Evolutionary conservation across 2,329 filamentous ascomycete genomes (phyloP), one percentile per base, ranked within the genome.

Genomic region (Coniochaeta sp.): DNA sequence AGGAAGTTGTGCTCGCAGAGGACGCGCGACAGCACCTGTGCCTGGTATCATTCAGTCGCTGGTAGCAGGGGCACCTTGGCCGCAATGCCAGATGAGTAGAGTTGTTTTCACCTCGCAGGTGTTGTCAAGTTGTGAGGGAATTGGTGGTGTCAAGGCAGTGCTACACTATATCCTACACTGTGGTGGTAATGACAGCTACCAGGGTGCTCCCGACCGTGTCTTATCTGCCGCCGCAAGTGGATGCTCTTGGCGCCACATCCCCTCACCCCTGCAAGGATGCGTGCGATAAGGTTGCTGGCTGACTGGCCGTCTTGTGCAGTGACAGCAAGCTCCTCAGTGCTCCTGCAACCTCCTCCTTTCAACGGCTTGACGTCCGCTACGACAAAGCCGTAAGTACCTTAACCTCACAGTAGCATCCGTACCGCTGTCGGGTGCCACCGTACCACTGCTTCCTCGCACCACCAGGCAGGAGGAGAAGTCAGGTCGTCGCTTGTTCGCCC

Each of bases 201-300:
- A 31, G 47, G 47, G 24, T 31, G 47, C 26, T 52, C 47, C 47
- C 47, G 31, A 28, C 31, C 54, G 34, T 57, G 54, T 57, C 54
- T 57, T 57, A 57, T 57, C 54, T 57, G 54, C 54, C 54, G 28
- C 31, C 54, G 6, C 28, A 57, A n/a, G 34, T 44, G 56, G 56
- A 28, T 26, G 38, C 38, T n/a, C 56, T 58, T 58, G 56, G 54
- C 54, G 56, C 56, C 28, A 44, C 36, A 40, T 58, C 56, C 58
- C 58, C 33, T 55, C 47, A 33, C 31, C 22, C n/a, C 24, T 55
- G 47, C 58, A 59, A 22, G 58, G 58, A 58, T 58, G 44, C 16
- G 58, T 40, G 58, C 28, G 44, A 59, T 54, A 55, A 59, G 58
- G 58, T 22, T 59, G 58, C 43, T 47, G 26, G 47, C 24, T 47